Conservation (phyloP, 2,329 filamentous ascomycete genomes). For the Cercospora sp. region DNA sequence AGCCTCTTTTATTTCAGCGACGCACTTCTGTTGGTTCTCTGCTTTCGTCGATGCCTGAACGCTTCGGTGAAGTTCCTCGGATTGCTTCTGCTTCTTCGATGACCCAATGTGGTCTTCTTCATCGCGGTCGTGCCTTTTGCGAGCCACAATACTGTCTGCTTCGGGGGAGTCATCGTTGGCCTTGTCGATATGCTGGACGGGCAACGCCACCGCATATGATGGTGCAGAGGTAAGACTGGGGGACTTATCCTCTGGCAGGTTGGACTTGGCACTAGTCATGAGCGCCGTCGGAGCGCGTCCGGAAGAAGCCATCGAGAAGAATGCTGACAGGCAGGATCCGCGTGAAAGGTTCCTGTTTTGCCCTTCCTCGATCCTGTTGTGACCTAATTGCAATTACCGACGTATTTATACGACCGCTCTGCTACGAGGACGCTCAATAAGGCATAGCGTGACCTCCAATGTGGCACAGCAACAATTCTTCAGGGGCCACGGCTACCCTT, state of each 20-base stretch:
- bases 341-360: not conserved
- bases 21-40: not conserved
- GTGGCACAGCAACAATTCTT: not conserved
- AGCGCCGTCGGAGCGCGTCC: not conserved
- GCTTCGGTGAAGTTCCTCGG: not conserved
- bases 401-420: not conserved
- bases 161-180: not conserved
- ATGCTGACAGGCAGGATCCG: not conserved
- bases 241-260: not conserved
- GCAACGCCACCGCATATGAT: not conserved
- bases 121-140: not conserved
- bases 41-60: not conserved
- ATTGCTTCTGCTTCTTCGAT: not conserved
- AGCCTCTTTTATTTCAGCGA: not conserved
- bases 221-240: not conserved
- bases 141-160: not conserved
- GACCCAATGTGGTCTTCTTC: not conserved
- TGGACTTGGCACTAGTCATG: not conserved
- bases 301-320: not conserved
- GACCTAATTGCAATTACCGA: not conserved
- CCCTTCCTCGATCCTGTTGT: not conserved
- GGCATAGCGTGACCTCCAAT: not conserved
- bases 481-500: not conserved
- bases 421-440: not conserved
- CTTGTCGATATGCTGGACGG: not conserved